phyloP scores from a whole-genome alignment of 2,329 filamentous ascomycete genomes.

The Hypoxylon sp. region DNA sequence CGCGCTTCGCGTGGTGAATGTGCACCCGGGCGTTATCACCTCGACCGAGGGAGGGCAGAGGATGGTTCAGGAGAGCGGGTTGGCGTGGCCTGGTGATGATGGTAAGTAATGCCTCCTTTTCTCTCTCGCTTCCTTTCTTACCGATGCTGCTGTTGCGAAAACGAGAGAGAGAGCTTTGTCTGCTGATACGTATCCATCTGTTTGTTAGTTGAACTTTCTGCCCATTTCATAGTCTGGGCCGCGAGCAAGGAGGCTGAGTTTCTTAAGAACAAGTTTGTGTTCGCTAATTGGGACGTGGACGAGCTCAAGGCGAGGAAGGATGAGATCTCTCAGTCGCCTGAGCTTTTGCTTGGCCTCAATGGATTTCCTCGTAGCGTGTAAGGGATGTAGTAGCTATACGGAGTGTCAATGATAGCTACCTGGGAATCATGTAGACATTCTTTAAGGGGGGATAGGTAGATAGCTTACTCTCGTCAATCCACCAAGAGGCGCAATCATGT shows the following conservation, averaged over 20 bases:
- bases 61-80: conserved; percentile 33
- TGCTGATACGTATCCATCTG: conserved; percentile 11
- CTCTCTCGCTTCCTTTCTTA: neutral
- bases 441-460: no score
- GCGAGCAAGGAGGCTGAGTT: conserved; percentile 38
- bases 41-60: conserved; percentile 31
- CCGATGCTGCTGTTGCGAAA: no score
- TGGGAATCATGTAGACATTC: no score
- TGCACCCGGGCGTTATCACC: conserved; percentile 35
- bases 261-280: conserved; percentile 38
- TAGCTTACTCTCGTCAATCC: no score
- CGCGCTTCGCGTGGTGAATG: conserved; percentile 28
- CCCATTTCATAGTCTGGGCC: conserved; percentile 38
- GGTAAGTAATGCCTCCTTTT: conserved; percentile 27
- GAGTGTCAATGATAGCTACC: no score
- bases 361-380: conserved; percentile 34
- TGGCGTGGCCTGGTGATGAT: conserved; percentile 37
- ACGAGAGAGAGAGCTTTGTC: neutral
- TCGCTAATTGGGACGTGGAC: conserved; percentile 36
- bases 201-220: conserved; percentile 30
- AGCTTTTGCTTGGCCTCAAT: conserved; percentile 34
- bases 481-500: no score
- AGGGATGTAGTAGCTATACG: neutral
- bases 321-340: conserved; percentile 32
- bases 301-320: conserved; percentile 36